phyloP scores from a whole-genome alignment of 1,284 basidiomycete genomes.

The Porogramme epimiltina region DNA sequence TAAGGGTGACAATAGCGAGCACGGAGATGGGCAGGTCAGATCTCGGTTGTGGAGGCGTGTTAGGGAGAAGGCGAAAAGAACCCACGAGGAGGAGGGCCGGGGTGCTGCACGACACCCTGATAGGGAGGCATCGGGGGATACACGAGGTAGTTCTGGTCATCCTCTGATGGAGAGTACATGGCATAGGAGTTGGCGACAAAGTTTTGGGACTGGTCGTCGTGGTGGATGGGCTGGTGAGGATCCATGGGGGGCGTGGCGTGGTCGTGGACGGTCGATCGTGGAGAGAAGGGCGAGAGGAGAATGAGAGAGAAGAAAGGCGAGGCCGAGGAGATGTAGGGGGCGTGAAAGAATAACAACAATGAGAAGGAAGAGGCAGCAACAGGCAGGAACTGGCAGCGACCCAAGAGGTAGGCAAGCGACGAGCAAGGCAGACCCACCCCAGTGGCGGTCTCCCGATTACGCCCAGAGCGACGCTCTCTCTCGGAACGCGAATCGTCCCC shows the following conservation, averaged over 20 bases:
- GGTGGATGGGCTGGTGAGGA: slow-evolving; percentile 40
- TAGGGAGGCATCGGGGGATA: slow-evolving; percentile 40
- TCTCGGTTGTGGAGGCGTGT: slow-evolving; percentile 35
- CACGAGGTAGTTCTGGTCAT: slow-evolving; percentile 41
- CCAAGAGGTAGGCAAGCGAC: too few species aligned
- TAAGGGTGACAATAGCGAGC: slow-evolving; percentile 33
- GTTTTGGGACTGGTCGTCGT: slow-evolving; percentile 41
- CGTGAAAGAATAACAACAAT: slow-evolving; percentile 31
- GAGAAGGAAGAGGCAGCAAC: slow-evolving; percentile 22
- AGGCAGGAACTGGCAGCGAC: too few species aligned
- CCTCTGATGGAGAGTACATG: slow-evolving; percentile 43
- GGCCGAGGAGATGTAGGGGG: slow-evolving; percentile 19
- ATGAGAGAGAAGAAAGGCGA: slow-evolving; percentile 31
- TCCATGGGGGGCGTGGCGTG: slow-evolving; percentile 41
- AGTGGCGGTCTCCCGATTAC: slow-evolving; percentile 28
- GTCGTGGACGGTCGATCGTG: slow-evolving; percentile 28
- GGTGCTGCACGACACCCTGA: slow-evolving; percentile 41
- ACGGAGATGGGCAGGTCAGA: slow-evolving; percentile 40
- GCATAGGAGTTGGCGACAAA: slow-evolving; percentile 36
- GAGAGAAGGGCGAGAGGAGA: slow-evolving; percentile 24
- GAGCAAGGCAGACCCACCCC: slow-evolving; percentile 6
- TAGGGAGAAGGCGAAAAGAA: slow-evolving; percentile 37
- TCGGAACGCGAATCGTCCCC: not conserved
- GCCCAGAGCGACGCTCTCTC: slow-evolving; percentile 5
- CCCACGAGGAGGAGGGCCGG: slow-evolving; percentile 55